Evolutionary conservation across 176 grass and related monocot genomes (phyloP).

Genomic region (Oropetium thomaeum): DNA sequence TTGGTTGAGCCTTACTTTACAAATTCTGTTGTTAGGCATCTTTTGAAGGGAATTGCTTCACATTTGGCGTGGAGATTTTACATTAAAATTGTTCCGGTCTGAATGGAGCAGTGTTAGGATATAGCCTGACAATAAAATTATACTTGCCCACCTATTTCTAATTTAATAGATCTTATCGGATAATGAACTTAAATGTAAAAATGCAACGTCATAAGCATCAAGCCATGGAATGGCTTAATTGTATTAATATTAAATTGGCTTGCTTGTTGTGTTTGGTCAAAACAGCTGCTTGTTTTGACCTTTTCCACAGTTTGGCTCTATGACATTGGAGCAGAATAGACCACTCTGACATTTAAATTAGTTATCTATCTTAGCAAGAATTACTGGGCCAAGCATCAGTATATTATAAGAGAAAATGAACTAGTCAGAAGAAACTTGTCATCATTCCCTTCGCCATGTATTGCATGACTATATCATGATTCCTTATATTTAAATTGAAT

Average conservation of each 20-base stretch:
- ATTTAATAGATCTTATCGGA: slow-evolving; percentile 10
- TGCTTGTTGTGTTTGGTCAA: slow-evolving; percentile 13
- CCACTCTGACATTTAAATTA: not conserved
- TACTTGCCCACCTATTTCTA: slow-evolving; percentile 7
- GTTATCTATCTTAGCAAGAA: not conserved
- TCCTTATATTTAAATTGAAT: not conserved
- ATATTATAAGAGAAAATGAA: not conserved
- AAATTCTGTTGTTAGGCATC: not conserved
- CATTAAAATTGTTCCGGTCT: not conserved
- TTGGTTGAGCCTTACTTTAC: not conserved
- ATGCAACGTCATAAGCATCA: not conserved
- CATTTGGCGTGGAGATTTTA: not conserved
- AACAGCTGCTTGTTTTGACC: slow-evolving; percentile 14
- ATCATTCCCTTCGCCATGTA: not conserved
- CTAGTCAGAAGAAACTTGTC: slow-evolving; percentile 21
- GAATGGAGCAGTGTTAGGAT: slow-evolving; percentile 4
- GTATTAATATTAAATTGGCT: slow-evolving; percentile 4
- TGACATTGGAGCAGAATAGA: slow-evolving; percentile 4
- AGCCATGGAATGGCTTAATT: not conserved
- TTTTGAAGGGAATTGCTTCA: not conserved
- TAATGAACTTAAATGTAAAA: slow-evolving; percentile 4
- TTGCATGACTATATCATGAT: not conserved
- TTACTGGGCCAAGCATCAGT: not conserved
- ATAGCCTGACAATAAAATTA: not conserved
- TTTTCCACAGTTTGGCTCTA: slow-evolving; percentile 1